Evolutionary conservation across 2,329 filamentous ascomycete species (phyloP), one percentile per base, ranked within the genome.

Genomic region (Aspergillus texensis): DNA sequence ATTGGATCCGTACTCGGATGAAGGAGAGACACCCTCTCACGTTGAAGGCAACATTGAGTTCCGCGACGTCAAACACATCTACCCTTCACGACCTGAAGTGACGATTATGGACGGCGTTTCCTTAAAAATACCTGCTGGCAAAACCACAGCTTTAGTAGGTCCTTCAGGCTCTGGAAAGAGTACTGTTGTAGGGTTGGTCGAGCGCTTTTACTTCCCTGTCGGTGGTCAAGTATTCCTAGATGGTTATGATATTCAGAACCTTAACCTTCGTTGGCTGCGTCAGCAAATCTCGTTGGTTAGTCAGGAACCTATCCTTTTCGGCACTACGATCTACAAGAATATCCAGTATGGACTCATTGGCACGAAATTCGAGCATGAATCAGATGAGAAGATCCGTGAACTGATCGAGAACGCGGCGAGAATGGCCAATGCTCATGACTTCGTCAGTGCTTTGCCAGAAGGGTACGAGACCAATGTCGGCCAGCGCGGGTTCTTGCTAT

Each of bases 391-490:
- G 72, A 88, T 92, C 62, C 85, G 80, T 58, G 86, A 91, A 61
- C 83, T 94, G 21, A 87, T 98, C 45, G 84, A 91, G 57, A 86
- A 92, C 48, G 95, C 95, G 19, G 92, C 95, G 10, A 91, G 88
- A 77, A 96, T 91, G 84, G 91, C 95, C 16, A 97, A 98, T 70
- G 94, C 94, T 1, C 94, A 98, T 75, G 93, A 96, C 68, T 99
- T 99, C 75, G 90, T 99, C 68, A 86, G 83, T 6, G 80, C 85
- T 14, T 85, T 98, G 1, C 93, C 95, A 0, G 91, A 98, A 69
- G 91, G 91, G 2, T 98, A 98, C 72, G 87, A 97, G 68, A 98
- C 95, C 0, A 89, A 96, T 68, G 94, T 98, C n/a, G 95, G 95
- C 62, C 93, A 98, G 78, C 90, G 94, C 66, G 95, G 95, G 11